phyloP scores from a whole-genome alignment of 2,329 filamentous ascomycete species.

The Zymoseptoria ardabiliae region DNA sequence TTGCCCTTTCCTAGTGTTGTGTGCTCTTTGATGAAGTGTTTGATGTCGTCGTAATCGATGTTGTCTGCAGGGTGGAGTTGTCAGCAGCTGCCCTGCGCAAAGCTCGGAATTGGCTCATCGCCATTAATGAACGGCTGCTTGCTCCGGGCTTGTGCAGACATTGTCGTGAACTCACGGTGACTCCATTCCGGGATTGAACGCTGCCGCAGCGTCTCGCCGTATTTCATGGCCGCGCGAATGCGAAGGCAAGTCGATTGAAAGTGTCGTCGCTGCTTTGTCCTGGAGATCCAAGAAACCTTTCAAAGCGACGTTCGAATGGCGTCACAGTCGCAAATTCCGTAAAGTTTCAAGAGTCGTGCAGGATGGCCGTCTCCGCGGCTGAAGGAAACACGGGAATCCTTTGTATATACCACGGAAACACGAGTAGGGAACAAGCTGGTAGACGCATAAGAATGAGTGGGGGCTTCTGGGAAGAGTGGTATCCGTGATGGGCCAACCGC shows the following conservation, averaged over 20 bases:
- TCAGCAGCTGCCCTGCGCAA: neutral
- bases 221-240: constrained; percentile 55
- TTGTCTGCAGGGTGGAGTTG: constrained; percentile 51
- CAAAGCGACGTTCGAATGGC: neutral
- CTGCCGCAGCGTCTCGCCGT: constrained; percentile 64
- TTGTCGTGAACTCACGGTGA: constrained; percentile 48
- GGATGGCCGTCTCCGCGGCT: neutral
- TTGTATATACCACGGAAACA: neutral
- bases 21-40: constrained; percentile 73
- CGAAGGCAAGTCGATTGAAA: neutral
- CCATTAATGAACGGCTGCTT: neutral
- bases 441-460: neutral
- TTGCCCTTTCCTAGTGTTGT: constrained; percentile 64
- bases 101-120: neutral
- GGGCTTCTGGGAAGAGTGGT: neutral
- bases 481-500: neutral
- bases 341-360: neutral
- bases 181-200: constrained; percentile 78
- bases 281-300: neutral
- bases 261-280: neutral
- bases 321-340: neutral
- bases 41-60: constrained; percentile 82
- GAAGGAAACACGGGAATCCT: neutral
- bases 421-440: neutral
- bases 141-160: neutral